A percentile compares a stretch with the other conserved stretches of the same genome.
These are phyloP conservation scores for Suhomyces kilbournensis DNA, from an alignment of 805 yeast genomes.

Conservation along the genomic window DNA sequence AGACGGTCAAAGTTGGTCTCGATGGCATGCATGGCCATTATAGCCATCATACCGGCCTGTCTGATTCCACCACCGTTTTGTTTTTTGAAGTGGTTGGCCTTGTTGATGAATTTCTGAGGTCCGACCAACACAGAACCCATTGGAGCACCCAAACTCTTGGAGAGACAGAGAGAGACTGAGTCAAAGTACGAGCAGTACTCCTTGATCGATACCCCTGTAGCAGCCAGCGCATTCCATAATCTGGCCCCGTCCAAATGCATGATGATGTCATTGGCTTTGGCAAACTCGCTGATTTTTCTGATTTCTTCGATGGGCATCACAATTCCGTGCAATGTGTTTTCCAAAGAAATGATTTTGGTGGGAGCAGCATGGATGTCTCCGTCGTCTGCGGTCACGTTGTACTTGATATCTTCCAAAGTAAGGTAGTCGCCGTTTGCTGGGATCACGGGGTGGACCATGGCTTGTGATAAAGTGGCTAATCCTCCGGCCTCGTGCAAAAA, in stretches of 20 bases:
- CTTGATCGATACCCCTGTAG: constrained; percentile 60
- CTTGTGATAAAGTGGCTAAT: constrained; percentile 81
- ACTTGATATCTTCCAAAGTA: constrained; percentile 75
- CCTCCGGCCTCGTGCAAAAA: constrained; percentile 89
- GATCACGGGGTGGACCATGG: constrained; percentile 81
- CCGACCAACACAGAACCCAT: constrained; percentile 88
- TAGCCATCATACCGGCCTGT: constrained; percentile 78
- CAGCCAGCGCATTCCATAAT: constrained; percentile 84
- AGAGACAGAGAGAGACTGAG: constrained; percentile 84
- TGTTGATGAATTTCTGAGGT: constrained; percentile 50
- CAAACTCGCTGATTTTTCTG: constrained; percentile 65
- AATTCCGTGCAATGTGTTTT: constrained; percentile 84
- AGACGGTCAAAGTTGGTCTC: constrained; percentile 67
- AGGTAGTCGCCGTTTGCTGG: constrained; percentile 76
- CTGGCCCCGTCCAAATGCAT: constrained; percentile 96
- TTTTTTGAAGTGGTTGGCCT: constrained; percentile 82
- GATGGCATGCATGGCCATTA: constrained; percentile 78
- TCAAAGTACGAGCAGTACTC: constrained; percentile 80
- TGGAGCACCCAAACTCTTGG: constrained; percentile 92
- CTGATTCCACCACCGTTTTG: constrained; percentile 94
- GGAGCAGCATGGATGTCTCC: constrained; percentile 89
- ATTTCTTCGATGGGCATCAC: constrained; percentile 79
- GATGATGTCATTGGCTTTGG: constrained; percentile 53
- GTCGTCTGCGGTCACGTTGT: constrained; percentile 62
- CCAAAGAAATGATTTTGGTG: constrained; percentile 78